These are phyloP conservation scores for Durio zibethinus DNA, from an alignment of 345 rosid genomes.

Conservation along the genomic window DNA sequence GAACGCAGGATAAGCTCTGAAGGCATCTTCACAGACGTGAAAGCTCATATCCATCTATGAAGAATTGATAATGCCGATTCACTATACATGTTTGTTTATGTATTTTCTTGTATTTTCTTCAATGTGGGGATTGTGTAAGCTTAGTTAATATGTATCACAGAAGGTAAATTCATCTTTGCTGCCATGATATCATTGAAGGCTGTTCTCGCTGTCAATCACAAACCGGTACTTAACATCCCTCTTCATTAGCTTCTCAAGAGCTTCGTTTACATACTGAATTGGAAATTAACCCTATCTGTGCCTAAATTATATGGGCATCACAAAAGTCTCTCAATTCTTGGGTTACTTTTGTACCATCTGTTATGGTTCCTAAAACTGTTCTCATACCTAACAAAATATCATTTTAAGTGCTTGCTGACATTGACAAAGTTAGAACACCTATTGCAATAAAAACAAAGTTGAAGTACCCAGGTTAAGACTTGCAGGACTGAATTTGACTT, in stretches of 20 bases:
- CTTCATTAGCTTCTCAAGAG: constrained; percentile 67
- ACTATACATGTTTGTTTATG: neutral
- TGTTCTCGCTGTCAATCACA: constrained; percentile 69
- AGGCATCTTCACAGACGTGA: neutral
- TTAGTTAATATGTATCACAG: neutral
- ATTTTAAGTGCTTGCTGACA: too few species aligned
- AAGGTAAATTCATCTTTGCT: neutral
- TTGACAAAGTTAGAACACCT: too few species aligned
- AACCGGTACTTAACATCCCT: constrained; percentile 74
- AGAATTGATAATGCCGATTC: neutral
- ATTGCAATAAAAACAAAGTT: too few species aligned
- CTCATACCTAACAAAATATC: constrained; percentile 69
- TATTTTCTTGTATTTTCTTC: neutral
- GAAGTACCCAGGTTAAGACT: constrained; percentile 52
- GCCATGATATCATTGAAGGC: constrained; percentile 43
- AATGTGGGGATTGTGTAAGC: neutral
- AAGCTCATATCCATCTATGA: neutral
- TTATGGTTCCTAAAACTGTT: constrained; percentile 55
- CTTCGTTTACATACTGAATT: constrained; percentile 58
- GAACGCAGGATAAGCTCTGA: too few species aligned
- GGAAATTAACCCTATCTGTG: constrained; percentile 64
- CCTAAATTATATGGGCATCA: constrained; percentile 64
- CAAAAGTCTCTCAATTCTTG: constrained; percentile 81
- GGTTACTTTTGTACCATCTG: constrained; percentile 59
- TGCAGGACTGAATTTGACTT: constrained; percentile 66